Evolutionary conservation across 371 early-diverging fungal genomes (phyloP).

Genomic region (Mucor piriformis): DNA sequence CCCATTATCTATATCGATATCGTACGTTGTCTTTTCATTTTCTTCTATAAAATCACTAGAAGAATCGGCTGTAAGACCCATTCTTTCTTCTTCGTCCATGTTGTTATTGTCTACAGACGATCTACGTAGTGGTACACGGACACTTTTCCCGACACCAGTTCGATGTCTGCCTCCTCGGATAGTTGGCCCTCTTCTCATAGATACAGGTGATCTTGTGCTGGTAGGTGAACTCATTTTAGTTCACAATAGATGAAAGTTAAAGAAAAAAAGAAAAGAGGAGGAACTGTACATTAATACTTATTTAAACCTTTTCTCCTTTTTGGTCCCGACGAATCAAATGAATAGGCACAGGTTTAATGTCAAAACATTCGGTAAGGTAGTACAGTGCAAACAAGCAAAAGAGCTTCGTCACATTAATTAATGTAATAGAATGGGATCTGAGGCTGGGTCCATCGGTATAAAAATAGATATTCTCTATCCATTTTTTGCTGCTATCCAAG

Average conservation of each 20-base stretch:
- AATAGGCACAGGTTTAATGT: not conserved
- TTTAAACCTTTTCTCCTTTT: not conserved
- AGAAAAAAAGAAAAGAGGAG: not conserved
- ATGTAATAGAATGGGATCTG: no score
- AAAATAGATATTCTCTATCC: no score
- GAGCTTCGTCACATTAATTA: no score
- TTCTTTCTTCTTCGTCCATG: constrained; percentile 31
- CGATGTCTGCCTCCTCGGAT: constrained; percentile 38
- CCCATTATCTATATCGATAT: not conserved
- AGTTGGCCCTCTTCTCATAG: constrained; percentile 41
- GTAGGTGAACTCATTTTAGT: not conserved
- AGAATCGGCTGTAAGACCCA: constrained; percentile 22
- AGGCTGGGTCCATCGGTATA: no score
- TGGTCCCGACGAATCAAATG: not conserved
- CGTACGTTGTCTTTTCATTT: not conserved
- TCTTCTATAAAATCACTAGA: not conserved
- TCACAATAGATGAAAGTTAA: not conserved
- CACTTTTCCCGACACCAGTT: constrained; percentile 34
- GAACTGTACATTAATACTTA: not conserved
- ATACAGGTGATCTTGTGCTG: not conserved
- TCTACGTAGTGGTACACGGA: constrained; percentile 6
- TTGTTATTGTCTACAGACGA: not conserved
- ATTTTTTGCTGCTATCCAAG: no score
- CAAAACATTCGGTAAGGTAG: no score
- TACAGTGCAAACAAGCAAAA: no score